Conservation (phyloP, 1,284 basidiomycete genomes). For the Peniophora sp. region DNA sequence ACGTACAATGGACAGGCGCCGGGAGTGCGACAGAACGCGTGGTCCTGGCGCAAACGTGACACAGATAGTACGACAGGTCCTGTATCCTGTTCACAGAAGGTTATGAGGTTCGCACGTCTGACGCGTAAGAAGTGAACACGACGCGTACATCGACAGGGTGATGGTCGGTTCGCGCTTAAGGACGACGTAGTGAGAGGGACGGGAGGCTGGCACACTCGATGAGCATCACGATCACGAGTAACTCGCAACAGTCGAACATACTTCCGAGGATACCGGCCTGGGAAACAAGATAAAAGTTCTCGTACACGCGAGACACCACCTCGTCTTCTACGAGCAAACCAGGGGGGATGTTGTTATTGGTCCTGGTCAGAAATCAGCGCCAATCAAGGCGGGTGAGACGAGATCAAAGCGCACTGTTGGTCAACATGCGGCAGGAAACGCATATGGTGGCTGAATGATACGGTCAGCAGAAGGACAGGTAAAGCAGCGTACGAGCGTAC, state of each 20-base stretch:
- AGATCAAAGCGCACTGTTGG: conserved; percentile 3
- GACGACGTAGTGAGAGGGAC: conserved; percentile 45
- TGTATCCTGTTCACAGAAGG: conserved; percentile 32
- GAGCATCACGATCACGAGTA: not conserved
- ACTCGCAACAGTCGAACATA: conserved; percentile 12
- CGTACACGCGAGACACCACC: not conserved
- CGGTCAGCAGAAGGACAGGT: not conserved
- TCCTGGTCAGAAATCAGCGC: conserved; percentile 7
- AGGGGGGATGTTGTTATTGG: conserved; percentile 12
- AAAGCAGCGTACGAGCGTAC: conserved; percentile 17
- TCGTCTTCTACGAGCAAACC: not conserved
- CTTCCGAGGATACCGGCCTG: conserved; percentile 13
- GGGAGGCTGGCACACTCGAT: conserved; percentile 37
- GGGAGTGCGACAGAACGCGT: conserved; percentile 62
- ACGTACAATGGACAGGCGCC: conserved; percentile 58
- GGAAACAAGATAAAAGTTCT: not conserved
- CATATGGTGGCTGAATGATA: conserved; percentile 33
- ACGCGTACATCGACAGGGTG: conserved; percentile 25
- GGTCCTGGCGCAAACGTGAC: conserved; percentile 49
- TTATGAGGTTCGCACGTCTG: conserved; percentile 6
- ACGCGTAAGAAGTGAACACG: conserved; percentile 11
- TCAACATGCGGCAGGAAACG: conserved; percentile 34
- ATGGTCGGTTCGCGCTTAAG: conserved; percentile 40
- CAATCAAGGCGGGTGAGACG: not conserved
- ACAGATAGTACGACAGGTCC: conserved; percentile 43